Conservation (phyloP, 345 rosid species). For the Eucalyptus pauciflora region DNA sequence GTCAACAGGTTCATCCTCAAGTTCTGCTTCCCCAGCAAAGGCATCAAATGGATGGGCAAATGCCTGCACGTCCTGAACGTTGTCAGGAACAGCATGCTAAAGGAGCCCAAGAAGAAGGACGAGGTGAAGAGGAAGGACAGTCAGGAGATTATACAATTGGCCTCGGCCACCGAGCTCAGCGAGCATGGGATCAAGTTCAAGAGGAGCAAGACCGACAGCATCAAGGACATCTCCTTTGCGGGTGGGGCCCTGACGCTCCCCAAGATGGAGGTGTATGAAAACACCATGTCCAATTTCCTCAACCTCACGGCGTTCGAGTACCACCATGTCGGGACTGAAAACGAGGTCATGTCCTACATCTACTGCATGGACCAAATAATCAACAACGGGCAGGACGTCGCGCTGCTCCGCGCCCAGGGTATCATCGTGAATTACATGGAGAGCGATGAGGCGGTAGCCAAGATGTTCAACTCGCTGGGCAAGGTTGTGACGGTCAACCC, state of each 20-base stretch:
- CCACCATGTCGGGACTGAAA: not conserved
- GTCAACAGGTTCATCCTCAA: constrained; percentile 18
- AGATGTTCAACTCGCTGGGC: constrained; percentile 24
- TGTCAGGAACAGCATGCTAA: constrained; percentile 10
- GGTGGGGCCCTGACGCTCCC: constrained; percentile 22
- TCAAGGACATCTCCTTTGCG: constrained; percentile 26
- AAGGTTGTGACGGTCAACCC: constrained; percentile 13
- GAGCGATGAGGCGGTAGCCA: constrained; percentile 30
- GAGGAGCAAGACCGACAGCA: constrained; percentile 4
- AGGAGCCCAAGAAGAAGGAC: not conserved
- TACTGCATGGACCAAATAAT: constrained; percentile 34
- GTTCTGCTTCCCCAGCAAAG: not conserved
- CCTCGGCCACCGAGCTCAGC: constrained; percentile 18
- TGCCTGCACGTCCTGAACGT: constrained; percentile 30
- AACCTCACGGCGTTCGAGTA: constrained; percentile 34
- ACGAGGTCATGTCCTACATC: not conserved
- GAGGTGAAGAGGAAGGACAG: too few relatives aligned
- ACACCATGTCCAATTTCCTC: constrained; percentile 11
- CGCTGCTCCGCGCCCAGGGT: constrained; percentile 14
- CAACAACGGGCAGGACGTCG: constrained; percentile 21
- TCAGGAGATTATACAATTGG: too few relatives aligned
- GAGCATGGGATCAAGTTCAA: constrained; percentile 30
- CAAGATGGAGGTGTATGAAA: constrained; percentile 8
- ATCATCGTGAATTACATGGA: constrained; percentile 24
- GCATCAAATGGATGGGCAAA: not conserved